phyloP scores from a whole-genome alignment of 768 basidiomycete genomes.

The Piloderma croceum region DNA sequence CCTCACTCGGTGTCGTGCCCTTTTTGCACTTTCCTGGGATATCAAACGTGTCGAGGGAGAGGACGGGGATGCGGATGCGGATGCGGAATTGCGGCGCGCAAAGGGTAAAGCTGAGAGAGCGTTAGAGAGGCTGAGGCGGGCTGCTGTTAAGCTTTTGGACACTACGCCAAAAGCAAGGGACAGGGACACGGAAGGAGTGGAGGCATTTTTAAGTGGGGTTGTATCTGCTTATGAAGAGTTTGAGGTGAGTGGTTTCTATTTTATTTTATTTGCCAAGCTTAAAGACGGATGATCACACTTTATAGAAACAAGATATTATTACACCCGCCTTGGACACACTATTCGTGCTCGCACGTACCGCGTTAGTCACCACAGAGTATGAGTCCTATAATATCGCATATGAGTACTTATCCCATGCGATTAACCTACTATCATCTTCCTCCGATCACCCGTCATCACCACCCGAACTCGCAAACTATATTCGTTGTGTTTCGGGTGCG shows the following conservation, averaged over 20 bases:
- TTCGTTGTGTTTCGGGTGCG: constrained; percentile 66
- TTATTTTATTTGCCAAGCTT: no score
- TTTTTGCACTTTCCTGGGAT: constrained; percentile 14
- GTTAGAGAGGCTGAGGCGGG: constrained; percentile 52
- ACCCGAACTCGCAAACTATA: constrained; percentile 44
- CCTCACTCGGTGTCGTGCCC: constrained; percentile 18
- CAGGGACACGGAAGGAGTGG: constrained; percentile 10
- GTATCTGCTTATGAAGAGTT: constrained; percentile 26
- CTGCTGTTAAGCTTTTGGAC: constrained; percentile 45
- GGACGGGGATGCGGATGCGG: no score
- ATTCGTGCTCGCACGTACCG: constrained; percentile 47
- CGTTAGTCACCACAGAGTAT: constrained; percentile 34
- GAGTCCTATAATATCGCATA: constrained; percentile 44
- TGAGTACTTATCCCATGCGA: constrained; percentile 42
- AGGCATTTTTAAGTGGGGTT: constrained; percentile 32
- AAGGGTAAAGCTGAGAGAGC: constrained; percentile 54
- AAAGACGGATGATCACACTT: no score
- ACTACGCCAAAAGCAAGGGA: constrained; percentile 8
- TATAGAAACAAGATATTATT: constrained; percentile 30
- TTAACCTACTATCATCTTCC: constrained; percentile 19
- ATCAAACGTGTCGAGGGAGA: no score
- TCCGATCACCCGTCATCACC: constrained; percentile 16
- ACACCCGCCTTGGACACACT: constrained; percentile 49
- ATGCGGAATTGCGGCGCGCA: constrained; percentile 34
- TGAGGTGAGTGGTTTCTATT: no score